Conservation (phyloP, 352 stramenopile species). For the Sclerospora graminicola region DNA sequence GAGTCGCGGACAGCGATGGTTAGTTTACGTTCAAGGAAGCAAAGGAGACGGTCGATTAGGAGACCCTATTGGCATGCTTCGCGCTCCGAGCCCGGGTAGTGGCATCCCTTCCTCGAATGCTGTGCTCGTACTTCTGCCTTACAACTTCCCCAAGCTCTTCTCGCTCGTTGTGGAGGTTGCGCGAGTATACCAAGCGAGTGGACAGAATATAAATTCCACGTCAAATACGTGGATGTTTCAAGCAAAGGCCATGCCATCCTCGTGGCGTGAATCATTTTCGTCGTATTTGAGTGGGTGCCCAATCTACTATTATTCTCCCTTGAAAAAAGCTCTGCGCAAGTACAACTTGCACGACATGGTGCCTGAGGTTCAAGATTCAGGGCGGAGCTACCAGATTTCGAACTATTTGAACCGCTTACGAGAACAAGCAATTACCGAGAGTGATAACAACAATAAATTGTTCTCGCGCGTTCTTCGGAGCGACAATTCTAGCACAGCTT, state of each 20-base stretch:
- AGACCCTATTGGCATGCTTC: constrained; percentile 76
- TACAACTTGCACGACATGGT: constrained; percentile 86
- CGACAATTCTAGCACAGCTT: constrained; percentile 8
- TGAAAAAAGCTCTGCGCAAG: constrained; percentile 79
- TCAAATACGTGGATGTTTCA: constrained; percentile 74
- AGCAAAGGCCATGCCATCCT: constrained; percentile 78
- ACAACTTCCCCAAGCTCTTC: constrained; percentile 82
- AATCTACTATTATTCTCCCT: constrained; percentile 70
- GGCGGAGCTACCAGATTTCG: constrained; percentile 78
- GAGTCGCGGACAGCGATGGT: constrained; percentile 64
- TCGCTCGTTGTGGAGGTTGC: constrained; percentile 72
- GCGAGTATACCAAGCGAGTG: constrained; percentile 69
- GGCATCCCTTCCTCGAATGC: constrained; percentile 26
- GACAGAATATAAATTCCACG: constrained; percentile 59
- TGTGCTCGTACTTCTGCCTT: constrained; percentile 79
- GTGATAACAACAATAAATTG: constrained; percentile 72
- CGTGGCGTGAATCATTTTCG: constrained; percentile 75
- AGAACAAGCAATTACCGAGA: constrained; percentile 64
- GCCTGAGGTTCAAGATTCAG: constrained; percentile 69
- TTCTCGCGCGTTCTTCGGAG: constrained; percentile 32
- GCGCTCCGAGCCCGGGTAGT: constrained; percentile 16
- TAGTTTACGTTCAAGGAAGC: constrained; percentile 75
- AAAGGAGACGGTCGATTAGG: constrained; percentile 72
- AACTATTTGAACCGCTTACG: constrained; percentile 62
- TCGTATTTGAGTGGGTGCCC: constrained; percentile 66